Conservation (phyloP, 371 early-diverging fungal genomes). For the Apophysomyces elegans region DNA sequence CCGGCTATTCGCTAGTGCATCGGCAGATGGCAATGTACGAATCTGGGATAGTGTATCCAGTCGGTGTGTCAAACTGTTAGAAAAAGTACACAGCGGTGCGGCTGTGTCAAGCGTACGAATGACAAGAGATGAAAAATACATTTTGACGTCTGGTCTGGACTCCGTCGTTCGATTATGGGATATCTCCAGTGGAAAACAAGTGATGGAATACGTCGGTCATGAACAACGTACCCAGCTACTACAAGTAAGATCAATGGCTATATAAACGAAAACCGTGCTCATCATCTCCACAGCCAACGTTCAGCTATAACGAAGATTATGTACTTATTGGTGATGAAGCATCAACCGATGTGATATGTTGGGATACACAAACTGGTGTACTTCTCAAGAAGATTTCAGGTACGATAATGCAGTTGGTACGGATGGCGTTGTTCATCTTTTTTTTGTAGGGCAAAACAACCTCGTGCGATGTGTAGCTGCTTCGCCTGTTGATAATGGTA, state of each 20-base stretch:
- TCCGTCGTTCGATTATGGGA: conserved; percentile 85
- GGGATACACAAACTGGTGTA: conserved; percentile 68
- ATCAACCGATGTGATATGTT: conserved; percentile 63
- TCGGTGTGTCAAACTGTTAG: conserved; percentile 69
- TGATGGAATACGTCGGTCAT: conserved; percentile 74
- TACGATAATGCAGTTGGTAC: conserved; percentile 6
- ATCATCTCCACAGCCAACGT: conserved; percentile 47
- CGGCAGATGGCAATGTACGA: conserved; percentile 86
- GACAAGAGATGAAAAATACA: conserved; percentile 75
- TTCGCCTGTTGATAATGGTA: conserved; percentile 51
- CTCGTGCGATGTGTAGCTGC: conserved; percentile 49
- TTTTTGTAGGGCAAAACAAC: conserved; percentile 43
- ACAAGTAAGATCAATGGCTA: conserved; percentile 36
- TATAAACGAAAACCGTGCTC: not conserved
- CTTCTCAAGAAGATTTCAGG: conserved; percentile 52
- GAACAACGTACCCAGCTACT: conserved; percentile 48
- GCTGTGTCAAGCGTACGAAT: conserved; percentile 75
- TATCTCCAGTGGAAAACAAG: conserved; percentile 67
- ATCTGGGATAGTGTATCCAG: conserved; percentile 87
- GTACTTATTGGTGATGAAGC: conserved; percentile 80
- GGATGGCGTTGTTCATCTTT: not conserved
- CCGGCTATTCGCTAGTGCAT: conserved; percentile 71
- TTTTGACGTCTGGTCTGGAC: conserved; percentile 83
- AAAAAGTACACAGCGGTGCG: conserved; percentile 77
- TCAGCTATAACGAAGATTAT: conserved; percentile 78